Base-by-base conservation (phyloP, 208 protist genomes). In the Leishmania lainsoni region DNA sequence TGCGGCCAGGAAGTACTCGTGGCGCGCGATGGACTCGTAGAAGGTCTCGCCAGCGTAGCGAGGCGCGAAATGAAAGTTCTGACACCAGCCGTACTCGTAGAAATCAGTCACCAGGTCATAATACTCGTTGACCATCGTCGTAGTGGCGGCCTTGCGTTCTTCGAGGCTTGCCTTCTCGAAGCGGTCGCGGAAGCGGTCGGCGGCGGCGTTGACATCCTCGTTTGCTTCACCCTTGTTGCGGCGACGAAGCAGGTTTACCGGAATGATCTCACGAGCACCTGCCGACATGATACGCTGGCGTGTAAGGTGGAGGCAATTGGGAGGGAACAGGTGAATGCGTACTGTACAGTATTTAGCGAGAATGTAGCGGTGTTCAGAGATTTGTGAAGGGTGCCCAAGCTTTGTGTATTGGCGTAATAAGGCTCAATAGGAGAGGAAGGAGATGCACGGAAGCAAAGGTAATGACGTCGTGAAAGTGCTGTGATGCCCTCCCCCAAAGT, bases 91-190 rank as follows among this genome's bases (percentile, higher is more conserved):
- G 75, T 96, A 99, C 90, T 99, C 97, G 90, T 99, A 99, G 83
- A 99, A 99, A 88, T 99, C 96, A 54, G 98, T 99, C 69, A 98
- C 98, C n/a, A 99, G 84, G 89, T 99, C 97, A 89, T 99, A 99
- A 92, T 99, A 99, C 81, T 95, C 89, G 85, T 99, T 99, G 70
- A 99, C 97, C 89, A 97, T 89, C 39, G 87, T 90, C 22, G 91
- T 95, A 69, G 93, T 89, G 66, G 91, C 90, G 52, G 75, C 86
- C 83, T 95, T 93, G 87, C 92, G 92, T 61, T 91, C 88, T 32
- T 89, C 84, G 29, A 91, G 78, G 58, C 84, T 88, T 52, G 81
- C 91, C 80, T 92, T 93, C 54, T 94, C 88, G 82, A 94, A 97
- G 81, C 93, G 93, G 77, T 95, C 87, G 71, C 89, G 87, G 78